These are phyloP conservation scores for Solioccasus polychromus DNA, from an alignment of 768 basidiomycete species.

Conservation along the genomic window DNA sequence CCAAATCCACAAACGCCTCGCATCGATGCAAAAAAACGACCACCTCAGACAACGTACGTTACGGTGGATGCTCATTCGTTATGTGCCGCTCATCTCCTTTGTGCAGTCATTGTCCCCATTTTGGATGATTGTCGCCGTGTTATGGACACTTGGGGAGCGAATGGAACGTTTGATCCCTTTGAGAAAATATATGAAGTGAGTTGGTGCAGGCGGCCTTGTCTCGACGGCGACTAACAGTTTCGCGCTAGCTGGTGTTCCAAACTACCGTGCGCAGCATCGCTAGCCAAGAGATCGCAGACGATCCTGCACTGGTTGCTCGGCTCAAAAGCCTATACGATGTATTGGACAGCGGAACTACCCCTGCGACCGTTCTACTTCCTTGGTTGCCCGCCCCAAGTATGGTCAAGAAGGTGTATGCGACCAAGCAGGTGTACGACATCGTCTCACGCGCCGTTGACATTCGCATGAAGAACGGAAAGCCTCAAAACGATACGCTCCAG, in stretches of 20 bases:
- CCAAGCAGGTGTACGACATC: slow-evolving; percentile 75
- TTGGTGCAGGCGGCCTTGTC: slow-evolving; percentile 1
- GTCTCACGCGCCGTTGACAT: slow-evolving; percentile 52
- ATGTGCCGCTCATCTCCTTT: slow-evolving; percentile 9
- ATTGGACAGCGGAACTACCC: slow-evolving; percentile 69
- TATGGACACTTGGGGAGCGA: slow-evolving; percentile 64
- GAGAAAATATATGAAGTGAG: slow-evolving; percentile 65
- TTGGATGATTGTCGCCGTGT: slow-evolving; percentile 59
- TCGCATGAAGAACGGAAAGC: slow-evolving; percentile 55
- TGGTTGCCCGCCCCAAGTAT: slow-evolving; percentile 77
- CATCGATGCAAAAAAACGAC: slow-evolving; percentile 58
- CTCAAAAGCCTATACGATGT: slow-evolving; percentile 65
- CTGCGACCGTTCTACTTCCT: slow-evolving; percentile 67
- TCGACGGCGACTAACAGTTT: not conserved
- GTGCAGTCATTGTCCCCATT: slow-evolving; percentile 60
- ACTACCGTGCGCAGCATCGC: slow-evolving; percentile 66
- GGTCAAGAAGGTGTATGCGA: slow-evolving; percentile 67
- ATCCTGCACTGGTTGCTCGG: slow-evolving; percentile 56
- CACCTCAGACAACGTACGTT: slow-evolving; percentile 54
- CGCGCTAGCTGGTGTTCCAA: slow-evolving; percentile 63
- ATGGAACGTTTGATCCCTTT: slow-evolving; percentile 70
- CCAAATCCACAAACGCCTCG: slow-evolving; percentile 70
- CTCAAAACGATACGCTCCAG: slow-evolving; percentile 66
- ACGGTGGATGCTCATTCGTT: not conserved
- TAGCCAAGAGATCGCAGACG: slow-evolving; percentile 67